Evolutionary conservation across 805 yeast species (phyloP), one percentile per base, ranked within the genome.

Genomic region (Hanseniaspora taiwanica): DNA sequence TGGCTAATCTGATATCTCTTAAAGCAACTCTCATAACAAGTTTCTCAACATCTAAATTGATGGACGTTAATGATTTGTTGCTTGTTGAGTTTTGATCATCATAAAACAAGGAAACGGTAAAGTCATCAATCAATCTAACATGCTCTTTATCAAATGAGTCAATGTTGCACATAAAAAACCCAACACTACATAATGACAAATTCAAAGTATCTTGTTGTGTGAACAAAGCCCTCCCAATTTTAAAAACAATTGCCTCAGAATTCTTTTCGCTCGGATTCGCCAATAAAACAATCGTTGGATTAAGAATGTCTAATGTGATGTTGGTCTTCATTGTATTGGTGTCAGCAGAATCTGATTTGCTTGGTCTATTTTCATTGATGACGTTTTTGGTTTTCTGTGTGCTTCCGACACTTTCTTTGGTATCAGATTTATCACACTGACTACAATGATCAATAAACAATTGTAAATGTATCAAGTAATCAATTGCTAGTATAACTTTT

Each of bases 231-330:
- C 87, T 95, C 44, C 81, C 93, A 12, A 86, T 75, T 51, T 83
- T 82, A 63, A 91, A 80, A 2, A 89, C 96, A 44, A 89, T 71
- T 0, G 97, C 97, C 50, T 87, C 94, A 0, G 94, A 74, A 44
- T 76, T 69, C 2, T 59, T 54, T 6, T 68, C 64, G 1, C 78
- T 68, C 0, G 95, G 83, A 54, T 89, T 82, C 0, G 95, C 94
- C 34, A 91, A 60, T 23, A 91, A 60, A 16, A 84, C 74, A 16
- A 89, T 65, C 0, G 94, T 83, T 1, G 89, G 77, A 41, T 84
- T 79, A 5, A 77, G 75, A 32, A 91, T 60, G 51, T 82, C 85
- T 27, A 89, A 53, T 1, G 82, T 69, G 45, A 70, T 72, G 0
- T 76, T 77, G 19, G 74, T 36, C 23, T 53, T 50, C 2, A 48